Evolutionary conservation across 2,329 filamentous ascomycete species (phyloP), one percentile per base, ranked within the genome.

Genomic region (Zalaria sp.): DNA sequence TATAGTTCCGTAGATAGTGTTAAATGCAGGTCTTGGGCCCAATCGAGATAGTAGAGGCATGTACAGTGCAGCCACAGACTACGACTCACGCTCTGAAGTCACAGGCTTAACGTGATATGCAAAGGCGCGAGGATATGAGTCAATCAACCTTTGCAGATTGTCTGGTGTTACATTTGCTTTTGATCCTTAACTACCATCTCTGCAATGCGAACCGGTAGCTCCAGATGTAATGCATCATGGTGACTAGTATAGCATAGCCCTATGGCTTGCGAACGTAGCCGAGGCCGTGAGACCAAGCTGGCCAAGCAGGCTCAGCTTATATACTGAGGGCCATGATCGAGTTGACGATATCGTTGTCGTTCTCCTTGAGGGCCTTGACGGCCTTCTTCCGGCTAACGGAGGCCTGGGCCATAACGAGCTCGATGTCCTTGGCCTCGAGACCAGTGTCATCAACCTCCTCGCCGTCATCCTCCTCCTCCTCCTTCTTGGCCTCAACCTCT

Each of bases 261-360:
- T 18, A 18, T 18, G 18, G 18, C 18, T 18, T 18, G 18, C 18
- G 18, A 18, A 18, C 18, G 18, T 18, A 18, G 18, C 18, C 18
- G 18, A 18, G 18, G 18, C 18, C 18, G 18, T 18, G 18, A 18
- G 18, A 18, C 18, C 18, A 18, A 18, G 18, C 18, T 18, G 18
- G 18, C 18, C 18, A 18, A 18, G 18, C 18, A 18, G 18, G 29
- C 29, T 32, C 18, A 25, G 38, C 34, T 47, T 62, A 72, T 69
- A 71, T 71, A 59, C 68, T 72, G 49, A 98, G 72, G 55, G 89
- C 88, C 91, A 98, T 98, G 72, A 98, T 98, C 57, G 91, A 95
- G 77, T 98, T 98, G 74, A 98, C 91, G 71, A 98, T 98, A 64
- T 98, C 91, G 61, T 96, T 95, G 71, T 96, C 89, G 64, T 98